Percentiles rank a stretch among this genome's conserved stretches.
These are phyloP conservation scores for Ogataea methylovora DNA, from an alignment of 805 yeast genomes.

Conservation along the genomic window DNA sequence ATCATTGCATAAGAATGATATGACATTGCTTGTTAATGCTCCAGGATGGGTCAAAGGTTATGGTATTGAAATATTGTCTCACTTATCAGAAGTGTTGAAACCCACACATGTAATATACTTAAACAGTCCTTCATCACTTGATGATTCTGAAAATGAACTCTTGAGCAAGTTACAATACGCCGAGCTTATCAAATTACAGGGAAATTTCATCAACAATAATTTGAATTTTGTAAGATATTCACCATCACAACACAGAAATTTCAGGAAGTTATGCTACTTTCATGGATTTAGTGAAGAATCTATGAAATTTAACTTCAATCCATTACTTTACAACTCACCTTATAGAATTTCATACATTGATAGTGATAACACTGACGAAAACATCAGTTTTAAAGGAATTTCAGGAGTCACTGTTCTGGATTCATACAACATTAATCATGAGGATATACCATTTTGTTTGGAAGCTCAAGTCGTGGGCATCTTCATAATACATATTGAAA, in stretches of 20 bases:
- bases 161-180: slow-evolving; percentile 18
- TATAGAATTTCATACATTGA: slow-evolving; percentile 30
- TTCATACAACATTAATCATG: slow-evolving; percentile 22
- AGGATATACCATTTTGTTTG: slow-evolving; percentile 26
- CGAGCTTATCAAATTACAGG: slow-evolving; percentile 24
- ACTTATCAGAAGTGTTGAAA: slow-evolving; percentile 33
- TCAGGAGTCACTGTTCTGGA: slow-evolving; percentile 28
- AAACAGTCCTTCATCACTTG: slow-evolving; percentile 29
- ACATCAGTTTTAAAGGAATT: slow-evolving; percentile 19
- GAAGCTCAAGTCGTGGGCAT: slow-evolving; percentile 38
- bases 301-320: slow-evolving; percentile 31
- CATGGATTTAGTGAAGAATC: slow-evolving; percentile 28
- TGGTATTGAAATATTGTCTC: slow-evolving; percentile 59
- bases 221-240: slow-evolving; percentile 28
- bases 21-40: slow-evolving; percentile 49
- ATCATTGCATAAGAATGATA: slow-evolving; percentile 7
- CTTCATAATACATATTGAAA: slow-evolving; percentile 22
- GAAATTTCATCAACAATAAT: slow-evolving; percentile 18
- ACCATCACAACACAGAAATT: slow-evolving; percentile 43
- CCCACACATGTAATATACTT: slow-evolving; percentile 57
- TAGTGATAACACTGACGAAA: slow-evolving; percentile 1
- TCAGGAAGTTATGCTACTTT: slow-evolving; percentile 45
- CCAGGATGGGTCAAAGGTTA: slow-evolving; percentile 93
- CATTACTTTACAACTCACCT: slow-evolving; percentile 33
- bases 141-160: slow-evolving; percentile 24